These are phyloP conservation scores for Hepatocystis sp. DNA, from an alignment of 169 alveolate genomes.

Conservation along the genomic window DNA sequence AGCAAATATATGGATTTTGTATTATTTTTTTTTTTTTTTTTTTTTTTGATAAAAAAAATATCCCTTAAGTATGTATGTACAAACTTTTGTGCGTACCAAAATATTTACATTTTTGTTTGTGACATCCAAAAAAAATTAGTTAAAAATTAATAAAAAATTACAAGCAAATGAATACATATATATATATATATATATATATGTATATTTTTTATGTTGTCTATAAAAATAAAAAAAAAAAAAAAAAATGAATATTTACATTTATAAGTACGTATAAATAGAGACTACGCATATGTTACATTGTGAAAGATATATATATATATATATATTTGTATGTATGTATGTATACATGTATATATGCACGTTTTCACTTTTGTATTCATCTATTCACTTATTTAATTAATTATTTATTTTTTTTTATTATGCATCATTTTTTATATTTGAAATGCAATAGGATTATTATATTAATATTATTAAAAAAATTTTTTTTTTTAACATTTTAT, in stretches of 20 bases:
- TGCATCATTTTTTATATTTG: not conserved
- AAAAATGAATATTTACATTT: not conserved
- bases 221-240: constrained; percentile 1
- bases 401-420: not conserved
- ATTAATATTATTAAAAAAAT: too few relatives aligned
- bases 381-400: too few relatives aligned
- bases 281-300: not conserved
- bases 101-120: too few relatives aligned
- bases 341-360: constrained; percentile 18
- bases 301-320: not conserved
- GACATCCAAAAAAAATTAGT: not conserved
- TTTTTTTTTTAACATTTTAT: too few relatives aligned
- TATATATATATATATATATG: not conserved
- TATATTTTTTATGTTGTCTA: not conserved
- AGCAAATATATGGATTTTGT: too few relatives aligned
- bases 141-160: not conserved
- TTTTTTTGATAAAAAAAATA: too few relatives aligned
- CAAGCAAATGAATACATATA: not conserved
- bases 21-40: too few relatives aligned
- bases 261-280: not conserved
- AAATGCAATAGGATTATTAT: too few relatives aligned
- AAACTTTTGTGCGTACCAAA: too few relatives aligned
- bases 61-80: too few relatives aligned
- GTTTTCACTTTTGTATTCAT: constrained; percentile 4
- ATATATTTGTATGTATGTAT: not conserved